Conservation (phyloP, 192 early-diverging fungal genomes). For the Pecoramyces ruminantium region DNA sequence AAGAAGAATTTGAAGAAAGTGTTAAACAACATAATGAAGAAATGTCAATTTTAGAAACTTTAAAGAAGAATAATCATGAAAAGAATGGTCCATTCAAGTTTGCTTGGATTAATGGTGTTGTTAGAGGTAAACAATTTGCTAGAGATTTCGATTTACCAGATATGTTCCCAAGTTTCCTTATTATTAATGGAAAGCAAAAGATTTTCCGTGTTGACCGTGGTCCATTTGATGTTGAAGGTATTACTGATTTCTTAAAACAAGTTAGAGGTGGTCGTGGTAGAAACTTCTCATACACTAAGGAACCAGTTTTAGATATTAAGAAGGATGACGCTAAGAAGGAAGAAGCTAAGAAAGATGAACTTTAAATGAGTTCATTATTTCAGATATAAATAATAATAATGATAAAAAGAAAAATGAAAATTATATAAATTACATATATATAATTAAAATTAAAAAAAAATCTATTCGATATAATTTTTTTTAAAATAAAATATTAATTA, state of each 20-base stretch:
- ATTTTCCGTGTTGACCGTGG: conserved; percentile 41
- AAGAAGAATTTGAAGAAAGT: conserved; percentile 3
- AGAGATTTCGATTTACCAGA: conserved; percentile 33
- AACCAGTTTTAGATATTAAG: too few species aligned
- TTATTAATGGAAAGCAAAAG: conserved; percentile 32
- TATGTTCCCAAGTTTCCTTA: conserved; percentile 36
- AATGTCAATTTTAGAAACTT: conserved; percentile 12
- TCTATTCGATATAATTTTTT: too few species aligned
- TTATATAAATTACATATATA: too few species aligned
- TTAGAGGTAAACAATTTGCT: conserved; percentile 18
- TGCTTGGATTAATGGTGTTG: conserved; percentile 42
- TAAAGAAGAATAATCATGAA: conserved; percentile 12
- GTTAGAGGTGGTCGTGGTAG: too few species aligned
- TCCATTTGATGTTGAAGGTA: conserved; percentile 28
- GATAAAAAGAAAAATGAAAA: too few species aligned
- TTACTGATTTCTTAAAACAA: conserved; percentile 11
- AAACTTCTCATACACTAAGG: too few species aligned
- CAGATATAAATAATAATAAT: too few species aligned
- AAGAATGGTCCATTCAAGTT: conserved; percentile 16
- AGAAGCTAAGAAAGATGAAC: too few species aligned
- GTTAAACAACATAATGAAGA: conserved; percentile 14
- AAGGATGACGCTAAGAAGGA: too few species aligned
- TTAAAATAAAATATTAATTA: too few species aligned
- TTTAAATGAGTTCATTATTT: too few species aligned
- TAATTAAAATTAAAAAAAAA: too few species aligned